phyloP scores from a whole-genome alignment of 768 basidiomycete genomes.

The Calocybe gangraenosa region DNA sequence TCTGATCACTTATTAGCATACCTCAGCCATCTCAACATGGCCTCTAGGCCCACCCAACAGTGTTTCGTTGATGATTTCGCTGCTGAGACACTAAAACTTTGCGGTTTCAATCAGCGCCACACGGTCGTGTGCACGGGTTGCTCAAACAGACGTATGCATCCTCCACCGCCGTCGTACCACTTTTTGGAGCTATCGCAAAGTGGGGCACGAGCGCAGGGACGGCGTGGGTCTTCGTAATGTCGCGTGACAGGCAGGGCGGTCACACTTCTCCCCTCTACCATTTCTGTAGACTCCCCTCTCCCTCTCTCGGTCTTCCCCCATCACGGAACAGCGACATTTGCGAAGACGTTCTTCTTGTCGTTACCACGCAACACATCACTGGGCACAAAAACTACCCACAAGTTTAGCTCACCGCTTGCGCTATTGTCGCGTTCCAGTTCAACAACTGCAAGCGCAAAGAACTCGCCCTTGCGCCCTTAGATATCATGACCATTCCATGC shows the following conservation, averaged over 20 bases:
- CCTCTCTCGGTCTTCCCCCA: too few species aligned
- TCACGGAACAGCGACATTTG: too few species aligned
- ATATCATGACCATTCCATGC: background rate
- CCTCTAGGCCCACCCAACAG: too few species aligned
- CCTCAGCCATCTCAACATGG: background rate
- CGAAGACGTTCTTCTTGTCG: constrained; percentile 23
- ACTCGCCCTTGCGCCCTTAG: background rate
- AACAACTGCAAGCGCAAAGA: background rate
- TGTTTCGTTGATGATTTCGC: constrained; percentile 23
- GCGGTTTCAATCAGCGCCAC: constrained; percentile 19
- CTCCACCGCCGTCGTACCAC: constrained; percentile 15
- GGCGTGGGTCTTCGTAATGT: too few species aligned
- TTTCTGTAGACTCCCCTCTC: too few species aligned
- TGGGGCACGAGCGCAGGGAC: too few species aligned
- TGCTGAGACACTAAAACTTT: constrained; percentile 19
- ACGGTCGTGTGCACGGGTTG: constrained; percentile 13
- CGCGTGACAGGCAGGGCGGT: too few species aligned
- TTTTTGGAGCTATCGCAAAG: too few species aligned
- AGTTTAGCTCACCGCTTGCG: background rate
- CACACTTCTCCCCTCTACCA: too few species aligned
- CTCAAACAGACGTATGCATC: constrained; percentile 26
- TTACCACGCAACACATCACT: constrained; percentile 10
- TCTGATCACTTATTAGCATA: background rate
- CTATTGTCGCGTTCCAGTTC: background rate
- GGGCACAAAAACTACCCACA: background rate